These are phyloP conservation scores for Paramecium caudatum DNA, from an alignment of 73 alveolate species.

Conservation along the genomic window DNA sequence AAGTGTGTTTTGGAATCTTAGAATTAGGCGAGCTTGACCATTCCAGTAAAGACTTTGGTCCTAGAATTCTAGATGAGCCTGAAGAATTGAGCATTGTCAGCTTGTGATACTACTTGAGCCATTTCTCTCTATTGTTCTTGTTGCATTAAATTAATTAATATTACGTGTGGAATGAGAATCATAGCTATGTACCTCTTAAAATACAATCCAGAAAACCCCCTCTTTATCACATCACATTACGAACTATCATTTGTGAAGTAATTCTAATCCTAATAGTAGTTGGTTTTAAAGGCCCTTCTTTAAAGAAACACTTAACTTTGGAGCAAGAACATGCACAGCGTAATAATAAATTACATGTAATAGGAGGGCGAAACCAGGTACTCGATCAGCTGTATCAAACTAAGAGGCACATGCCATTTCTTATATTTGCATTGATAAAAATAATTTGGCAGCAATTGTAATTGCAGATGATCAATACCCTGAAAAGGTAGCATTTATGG, in stretches of 20 bases:
- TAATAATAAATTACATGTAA: neutral
- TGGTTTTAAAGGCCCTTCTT: constrained; percentile 77
- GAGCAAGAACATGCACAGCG: constrained; percentile 83
- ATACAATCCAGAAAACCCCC: constrained; percentile 88
- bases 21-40: constrained; percentile 59
- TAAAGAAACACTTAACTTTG: constrained; percentile 83
- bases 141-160: constrained; percentile 21
- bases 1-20: constrained; percentile 55
- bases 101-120: constrained; percentile 44
- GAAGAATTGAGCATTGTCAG: constrained; percentile 54
- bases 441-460: constrained; percentile 85
- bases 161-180: constrained; percentile 81
- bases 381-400: constrained; percentile 84
- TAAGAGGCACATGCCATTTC: constrained; percentile 88
- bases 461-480: constrained; percentile 96
- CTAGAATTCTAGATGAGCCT: constrained; percentile 54
- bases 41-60: constrained; percentile 10
- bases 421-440: constrained; percentile 81
- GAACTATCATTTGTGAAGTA: constrained; percentile 86
- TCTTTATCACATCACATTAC: constrained; percentile 76
- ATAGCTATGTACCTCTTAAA: constrained; percentile 85
- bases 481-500: constrained; percentile 91
- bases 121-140: constrained; percentile 12
- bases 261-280: constrained; percentile 69
- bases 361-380: constrained; percentile 88